phyloP scores from a whole-genome alignment of 768 basidiomycete genomes.

The Sutorius australiensis region DNA sequence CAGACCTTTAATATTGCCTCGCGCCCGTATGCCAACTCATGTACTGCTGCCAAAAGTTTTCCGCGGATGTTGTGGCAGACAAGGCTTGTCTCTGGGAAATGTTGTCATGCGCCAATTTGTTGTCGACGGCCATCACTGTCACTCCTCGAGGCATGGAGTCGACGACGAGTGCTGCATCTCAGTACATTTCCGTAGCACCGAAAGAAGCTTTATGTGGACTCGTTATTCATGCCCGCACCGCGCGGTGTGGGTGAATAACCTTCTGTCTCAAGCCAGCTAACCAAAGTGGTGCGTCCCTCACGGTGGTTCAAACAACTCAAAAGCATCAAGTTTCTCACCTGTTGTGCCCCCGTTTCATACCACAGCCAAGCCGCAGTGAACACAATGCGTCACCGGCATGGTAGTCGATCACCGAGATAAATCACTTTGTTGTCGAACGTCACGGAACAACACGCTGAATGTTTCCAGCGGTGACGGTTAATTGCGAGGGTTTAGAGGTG shows the following conservation, averaged over 20 bases:
- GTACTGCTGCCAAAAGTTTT: no score
- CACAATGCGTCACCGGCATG: slow-evolving; percentile 4
- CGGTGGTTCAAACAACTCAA: not conserved
- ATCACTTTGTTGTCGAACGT: not conserved
- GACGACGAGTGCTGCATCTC: not conserved
- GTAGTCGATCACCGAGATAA: not conserved
- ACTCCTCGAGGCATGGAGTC: no score
- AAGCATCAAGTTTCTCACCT: not conserved
- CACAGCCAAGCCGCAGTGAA: not conserved
- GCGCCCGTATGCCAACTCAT: no score
- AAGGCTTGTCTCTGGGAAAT: not conserved
- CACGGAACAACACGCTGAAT: not conserved
- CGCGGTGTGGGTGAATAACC: not conserved
- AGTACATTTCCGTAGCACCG: not conserved
- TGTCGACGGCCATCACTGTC: not conserved
- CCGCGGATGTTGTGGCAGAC: not conserved
- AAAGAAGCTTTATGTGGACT: not conserved
- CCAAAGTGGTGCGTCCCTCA: not conserved
- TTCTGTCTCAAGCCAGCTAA: not conserved
- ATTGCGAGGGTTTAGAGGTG: not conserved
- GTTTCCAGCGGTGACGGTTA: not conserved
- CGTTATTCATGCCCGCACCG: no score
- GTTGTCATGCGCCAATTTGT: not conserved
- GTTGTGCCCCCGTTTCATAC: not conserved
- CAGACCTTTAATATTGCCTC: no score